Evolutionary conservation across 2,329 filamentous ascomycete species (phyloP), one percentile per base, ranked within the genome.

Genomic region (Nigrospora oryzae): DNA sequence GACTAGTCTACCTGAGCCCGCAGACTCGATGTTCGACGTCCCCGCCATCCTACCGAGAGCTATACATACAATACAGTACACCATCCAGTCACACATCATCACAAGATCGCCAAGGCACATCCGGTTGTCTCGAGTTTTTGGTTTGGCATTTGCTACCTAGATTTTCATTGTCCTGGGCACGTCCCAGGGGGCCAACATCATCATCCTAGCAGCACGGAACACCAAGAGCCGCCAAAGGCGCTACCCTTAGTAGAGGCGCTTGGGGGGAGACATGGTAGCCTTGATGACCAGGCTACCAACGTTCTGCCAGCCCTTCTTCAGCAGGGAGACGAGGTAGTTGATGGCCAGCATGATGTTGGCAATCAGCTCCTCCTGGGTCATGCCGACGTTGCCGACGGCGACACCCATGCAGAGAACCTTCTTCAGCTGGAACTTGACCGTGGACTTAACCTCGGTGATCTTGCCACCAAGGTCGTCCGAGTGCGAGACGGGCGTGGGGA

Each of bases 251-350:
- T 96, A 98, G 62, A 98, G 76, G 68, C 93, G 89, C 82, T 89
- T 93, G 61, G 93, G 93, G 60, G 93, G 93, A 73, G 89, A 95
- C 93, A 98, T 98, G 79, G 87, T 87, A 76, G 93, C 93, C 88
- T 98, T 98, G 83, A 98, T 93, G 70, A 90, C 95, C 77, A 98
- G 83, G 81, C 86, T 93, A 70, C 93, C 93, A 66, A 98, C 93
- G 83, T 98, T 98, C 83, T 98, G 93, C 93, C 93, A 98, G 71
- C 93, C 93, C 88, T 98, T 98, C 89, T 98, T 98, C 70, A 98
- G 80, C 62, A 98, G 81, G 56, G 89, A 96, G 71, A 98, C 91
- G 57, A 98, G 84, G 84, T 98, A 98, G 87, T 98, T 98, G 85
- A 98, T 97, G 74, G 91, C 82, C 77, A 98, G 77, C 93, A 98